These are phyloP conservation scores for Mucor plumbeus DNA, from an alignment of 371 early-diverging fungal species.

Conservation along the genomic window DNA sequence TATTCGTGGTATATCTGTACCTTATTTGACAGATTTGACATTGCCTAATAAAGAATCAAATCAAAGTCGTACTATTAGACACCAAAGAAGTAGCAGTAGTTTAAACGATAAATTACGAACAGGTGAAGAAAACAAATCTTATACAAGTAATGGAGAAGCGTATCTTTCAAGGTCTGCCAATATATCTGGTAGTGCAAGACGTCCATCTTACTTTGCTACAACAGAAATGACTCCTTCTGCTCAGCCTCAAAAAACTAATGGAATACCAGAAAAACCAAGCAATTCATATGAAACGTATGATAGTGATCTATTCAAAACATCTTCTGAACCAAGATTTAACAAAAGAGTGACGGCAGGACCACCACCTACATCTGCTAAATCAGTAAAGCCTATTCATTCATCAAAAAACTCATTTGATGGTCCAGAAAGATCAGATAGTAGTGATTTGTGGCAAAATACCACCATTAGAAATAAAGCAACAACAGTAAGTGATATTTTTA, in stretches of 20 bases:
- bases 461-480: slow-evolving; percentile 27
- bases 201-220: slow-evolving; percentile 17
- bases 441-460: slow-evolving; percentile 19
- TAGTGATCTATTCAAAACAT: slow-evolving; percentile 51
- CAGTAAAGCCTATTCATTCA: slow-evolving; percentile 19
- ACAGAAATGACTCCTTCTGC: slow-evolving; percentile 19
- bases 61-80: slow-evolving; percentile 2
- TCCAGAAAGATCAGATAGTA: slow-evolving; percentile 31
- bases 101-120: slow-evolving; percentile 36
- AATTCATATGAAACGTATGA: slow-evolving; percentile 63
- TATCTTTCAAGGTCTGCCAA: slow-evolving; percentile 53
- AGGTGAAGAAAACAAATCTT: slow-evolving; percentile 25
- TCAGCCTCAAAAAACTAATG: not conserved
- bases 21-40: slow-evolving; percentile 47
- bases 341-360: slow-evolving; percentile 23
- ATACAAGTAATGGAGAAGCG: slow-evolving; percentile 30
- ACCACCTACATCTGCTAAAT: slow-evolving; percentile 19
- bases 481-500: slow-evolving; percentile 27
- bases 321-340: slow-evolving; percentile 44
- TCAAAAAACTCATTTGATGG: slow-evolving; percentile 41
- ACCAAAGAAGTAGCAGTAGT: slow-evolving; percentile 47
- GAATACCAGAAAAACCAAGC: slow-evolving; percentile 13
- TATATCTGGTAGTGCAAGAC: slow-evolving; percentile 25
- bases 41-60: not conserved
- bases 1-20: slow-evolving; percentile 62